Percentiles rank a stretch among this genome's conserved stretches.
These are phyloP conservation scores for Nannochloris sp. DNA, from an alignment of 139 green algal species.

Conservation along the genomic window DNA sequence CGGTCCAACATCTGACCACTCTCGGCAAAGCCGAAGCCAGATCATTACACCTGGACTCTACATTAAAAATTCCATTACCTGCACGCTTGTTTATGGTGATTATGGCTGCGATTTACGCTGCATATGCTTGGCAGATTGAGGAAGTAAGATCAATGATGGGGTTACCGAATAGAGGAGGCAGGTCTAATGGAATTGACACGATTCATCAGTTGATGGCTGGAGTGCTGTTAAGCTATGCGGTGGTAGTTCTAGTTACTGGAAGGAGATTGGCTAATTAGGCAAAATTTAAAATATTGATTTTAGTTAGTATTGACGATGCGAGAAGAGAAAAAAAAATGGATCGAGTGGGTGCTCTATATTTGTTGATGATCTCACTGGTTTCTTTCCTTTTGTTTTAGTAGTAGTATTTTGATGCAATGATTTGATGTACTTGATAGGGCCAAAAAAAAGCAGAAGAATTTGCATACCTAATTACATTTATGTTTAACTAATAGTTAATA, in stretches of 20 bases:
- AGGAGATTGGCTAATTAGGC: neutral
- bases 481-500: no score
- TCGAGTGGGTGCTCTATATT: no score
- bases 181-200: neutral
- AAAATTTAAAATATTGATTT: no score
- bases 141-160: conserved; percentile 8
- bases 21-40: neutral
- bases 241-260: conserved; percentile 6
- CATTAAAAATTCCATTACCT: neutral
- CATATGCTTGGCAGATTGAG: conserved; percentile 19
- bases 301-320: no score
- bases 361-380: no score
- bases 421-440: no score
- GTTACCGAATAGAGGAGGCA: neutral
- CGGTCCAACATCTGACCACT: neutral
- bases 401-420: no score
- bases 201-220: conserved; percentile 9
- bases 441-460: no score
- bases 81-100: conserved; percentile 9
- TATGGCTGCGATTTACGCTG: conserved; percentile 9
- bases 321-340: no score
- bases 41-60: neutral
- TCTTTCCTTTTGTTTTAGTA: no score
- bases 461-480: no score
- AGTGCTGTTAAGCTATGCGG: conserved; percentile 11